Evolutionary conservation across 2,329 filamentous ascomycete species (phyloP).

Genomic region (Mollisiaceae sp.): DNA sequence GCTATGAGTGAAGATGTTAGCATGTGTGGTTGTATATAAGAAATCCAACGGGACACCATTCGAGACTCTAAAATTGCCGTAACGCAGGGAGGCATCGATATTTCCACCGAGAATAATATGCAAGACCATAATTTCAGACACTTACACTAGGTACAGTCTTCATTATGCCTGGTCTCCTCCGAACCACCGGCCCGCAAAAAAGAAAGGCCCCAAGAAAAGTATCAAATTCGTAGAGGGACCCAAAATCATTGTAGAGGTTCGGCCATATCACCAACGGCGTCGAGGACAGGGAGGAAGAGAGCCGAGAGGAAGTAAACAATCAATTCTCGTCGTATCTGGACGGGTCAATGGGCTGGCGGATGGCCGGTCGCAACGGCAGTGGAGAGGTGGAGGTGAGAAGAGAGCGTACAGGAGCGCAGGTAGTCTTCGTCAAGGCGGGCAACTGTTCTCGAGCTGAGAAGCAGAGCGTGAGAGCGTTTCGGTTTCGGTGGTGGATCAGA

Average conservation of each 20-base stretch:
- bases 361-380: conserved; percentile 1
- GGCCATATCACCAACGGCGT: conserved; percentile 36
- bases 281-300: conserved; percentile 12
- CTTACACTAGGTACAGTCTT: conserved; percentile 43
- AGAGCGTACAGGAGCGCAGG: background rate
- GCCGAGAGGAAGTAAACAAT: conserved; percentile 6
- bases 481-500: background rate
- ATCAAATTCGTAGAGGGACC: conserved; percentile 32
- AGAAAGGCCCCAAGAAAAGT: conserved; percentile 33
- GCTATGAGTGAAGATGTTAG: conserved; percentile 35
- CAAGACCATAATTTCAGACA: conserved; percentile 28
- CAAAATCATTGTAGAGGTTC: conserved; percentile 37
- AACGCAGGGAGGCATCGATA: background rate
- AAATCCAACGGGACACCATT: background rate
- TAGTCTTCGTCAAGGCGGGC: no score
- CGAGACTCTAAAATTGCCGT: conserved; percentile 5
- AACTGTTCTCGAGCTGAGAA: background rate
- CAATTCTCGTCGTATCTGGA: background rate
- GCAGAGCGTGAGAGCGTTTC: background rate
- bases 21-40: conserved; percentile 6
- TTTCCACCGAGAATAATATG: conserved; percentile 10
- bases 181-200: conserved; percentile 30
- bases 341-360: conserved; percentile 2
- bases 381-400: background rate
- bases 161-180: conserved; percentile 35